Base-by-base conservation (phyloP, 1,139 yeast genomes). In the Blastobotrys petasosporus region DNA sequence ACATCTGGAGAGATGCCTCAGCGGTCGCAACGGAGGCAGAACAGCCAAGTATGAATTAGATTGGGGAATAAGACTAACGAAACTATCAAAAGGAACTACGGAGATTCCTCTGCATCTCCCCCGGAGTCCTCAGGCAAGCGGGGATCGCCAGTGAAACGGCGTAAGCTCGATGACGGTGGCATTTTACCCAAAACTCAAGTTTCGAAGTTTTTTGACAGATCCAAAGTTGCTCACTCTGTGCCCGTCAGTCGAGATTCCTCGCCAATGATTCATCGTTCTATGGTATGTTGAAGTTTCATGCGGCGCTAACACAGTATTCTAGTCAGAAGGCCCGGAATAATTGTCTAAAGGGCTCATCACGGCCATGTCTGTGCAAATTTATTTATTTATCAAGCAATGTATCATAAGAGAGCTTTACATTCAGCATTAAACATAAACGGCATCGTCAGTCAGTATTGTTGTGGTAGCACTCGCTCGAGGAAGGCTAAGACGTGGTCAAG, bases 1-100 rank as follows among this genome's bases (percentile, higher is more conserved):
- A 44, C 98, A 92, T 65, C 74, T 90, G 39, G 94, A 87, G 60
- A 79, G 95, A 57, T 92, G 98, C 60, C 66, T 88, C 33, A 86
- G 80, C 30, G 83, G 86, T 2, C 54, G 70, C 12, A 62, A 57
- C 37, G 52, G 56, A 15, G 50, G 62, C 32, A 49, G 44, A 37
- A 54, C 48, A 53, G 54, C 48, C 38, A 47, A 36, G 49, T 41
- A 31, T 32, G 38, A 43, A 31, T 31, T 8, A 31, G 12, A n/a
- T 33, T 37, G 32, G 34, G 31, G 29, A 16, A 10, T 28, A 23
- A 13, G n/a, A 33, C 17, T 20, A 37, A 25, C 13, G 20, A 25
- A 3, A 5, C 12, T 8, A 32, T 15, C 29, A 44, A 30, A 10
- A 36, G 43, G 25, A 36, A 36, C 17, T 33, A 28, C 17, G 40